phyloP scores from a whole-genome alignment of 768 basidiomycete species.

The Russula abietina region DNA sequence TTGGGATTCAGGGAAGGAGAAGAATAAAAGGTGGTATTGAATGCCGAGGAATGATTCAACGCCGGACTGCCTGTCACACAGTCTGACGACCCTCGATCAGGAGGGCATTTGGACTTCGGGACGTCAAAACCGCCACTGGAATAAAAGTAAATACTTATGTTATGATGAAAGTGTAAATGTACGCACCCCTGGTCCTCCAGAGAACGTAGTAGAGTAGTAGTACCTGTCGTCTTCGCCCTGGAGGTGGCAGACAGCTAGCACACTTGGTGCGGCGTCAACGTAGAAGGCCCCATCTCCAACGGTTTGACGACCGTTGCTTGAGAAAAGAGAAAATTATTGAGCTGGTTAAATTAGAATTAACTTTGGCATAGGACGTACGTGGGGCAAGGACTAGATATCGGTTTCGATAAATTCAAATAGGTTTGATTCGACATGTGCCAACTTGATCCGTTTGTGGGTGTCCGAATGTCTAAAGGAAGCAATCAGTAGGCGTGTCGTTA shows the following conservation, averaged over 20 bases:
- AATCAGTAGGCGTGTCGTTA: constrained; percentile 5
- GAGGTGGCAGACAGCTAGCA: constrained; percentile 81
- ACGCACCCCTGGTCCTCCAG: constrained; percentile 82
- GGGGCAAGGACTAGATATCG: constrained; percentile 92
- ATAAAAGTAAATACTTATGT: neutral
- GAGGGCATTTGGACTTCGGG: constrained; percentile 90
- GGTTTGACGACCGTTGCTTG: constrained; percentile 91
- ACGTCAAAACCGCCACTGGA: constrained; percentile 92
- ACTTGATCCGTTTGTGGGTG: constrained; percentile 48
- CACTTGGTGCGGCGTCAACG: constrained; percentile 64
- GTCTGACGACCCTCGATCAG: constrained; percentile 89
- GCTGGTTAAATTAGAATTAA: neutral
- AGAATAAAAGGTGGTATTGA: constrained; percentile 21
- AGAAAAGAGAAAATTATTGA: constrained; percentile 17
- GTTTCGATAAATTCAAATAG: constrained; percentile 66
- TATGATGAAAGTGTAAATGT: neutral
- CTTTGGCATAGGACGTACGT: constrained; percentile 46
- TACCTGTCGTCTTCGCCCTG: constrained; percentile 78
- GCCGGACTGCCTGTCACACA: constrained; percentile 92
- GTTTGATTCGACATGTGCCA: constrained; percentile 79
- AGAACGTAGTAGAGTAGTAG: constrained; percentile 91
- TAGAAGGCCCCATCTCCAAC: constrained; percentile 94
- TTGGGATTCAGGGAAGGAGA: constrained; percentile 42
- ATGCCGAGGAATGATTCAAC: constrained; percentile 39
- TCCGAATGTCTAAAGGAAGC: neutral